phyloP scores from a whole-genome alignment of 139 green algal genomes.

The Coccomyxa sp. region DNA sequence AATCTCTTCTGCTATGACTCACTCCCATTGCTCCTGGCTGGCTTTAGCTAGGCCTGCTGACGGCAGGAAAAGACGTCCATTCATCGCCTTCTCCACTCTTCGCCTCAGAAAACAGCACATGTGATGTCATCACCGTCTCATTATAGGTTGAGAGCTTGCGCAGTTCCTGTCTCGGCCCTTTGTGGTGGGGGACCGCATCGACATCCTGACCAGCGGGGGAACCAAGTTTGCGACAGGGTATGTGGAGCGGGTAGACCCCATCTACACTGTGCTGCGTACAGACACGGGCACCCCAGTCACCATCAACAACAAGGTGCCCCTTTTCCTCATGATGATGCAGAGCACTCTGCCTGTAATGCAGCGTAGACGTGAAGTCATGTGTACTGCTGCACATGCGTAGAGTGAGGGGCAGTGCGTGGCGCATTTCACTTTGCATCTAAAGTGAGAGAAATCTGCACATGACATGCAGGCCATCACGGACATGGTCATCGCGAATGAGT shows the following conservation, averaged over 20 bases:
- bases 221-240: conserved; percentile 22
- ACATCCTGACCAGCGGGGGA: conserved; percentile 21
- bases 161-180: conserved; percentile 45
- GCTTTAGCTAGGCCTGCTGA: too few relatives aligned
- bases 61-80: too few relatives aligned
- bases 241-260: conserved; percentile 34
- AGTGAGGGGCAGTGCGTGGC: not conserved
- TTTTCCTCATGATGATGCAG: not conserved
- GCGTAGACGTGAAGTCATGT: not conserved
- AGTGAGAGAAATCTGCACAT: too few relatives aligned
- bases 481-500: conserved; percentile 41
- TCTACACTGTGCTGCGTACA: conserved; percentile 30
- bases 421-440: not conserved
- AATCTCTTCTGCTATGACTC: not conserved
- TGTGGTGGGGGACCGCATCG: conserved; percentile 37
- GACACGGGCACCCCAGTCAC: conserved; percentile 30
- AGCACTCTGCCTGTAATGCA: not conserved
- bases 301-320: conserved; percentile 34
- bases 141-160: too few relatives aligned
- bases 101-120: too few relatives aligned
- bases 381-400: not conserved
- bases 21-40: too few relatives aligned
- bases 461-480: conserved; percentile 30
- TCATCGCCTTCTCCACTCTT: too few relatives aligned
- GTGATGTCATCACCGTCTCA: too few relatives aligned